Evolutionary conservation across 257 asterid genomes (phyloP).

Genomic region (Solanum boliviense): DNA sequence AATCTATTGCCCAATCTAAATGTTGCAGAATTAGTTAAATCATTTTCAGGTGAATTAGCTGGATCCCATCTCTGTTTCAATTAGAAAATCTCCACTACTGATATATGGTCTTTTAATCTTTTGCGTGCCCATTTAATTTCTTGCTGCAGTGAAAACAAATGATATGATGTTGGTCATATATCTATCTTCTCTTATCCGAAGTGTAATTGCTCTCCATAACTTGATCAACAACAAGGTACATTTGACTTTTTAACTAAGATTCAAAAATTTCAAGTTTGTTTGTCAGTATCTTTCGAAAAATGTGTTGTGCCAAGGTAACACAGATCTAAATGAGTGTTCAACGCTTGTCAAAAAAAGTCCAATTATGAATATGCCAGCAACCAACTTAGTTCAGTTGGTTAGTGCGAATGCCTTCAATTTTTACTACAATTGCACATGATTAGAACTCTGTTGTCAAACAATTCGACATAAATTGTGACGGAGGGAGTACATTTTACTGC

Average conservation of each 20-base stretch:
- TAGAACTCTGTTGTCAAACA: not conserved
- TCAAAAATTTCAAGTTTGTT: not conserved
- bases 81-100: not conserved
- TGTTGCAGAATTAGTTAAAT: slow-evolving; percentile 62
- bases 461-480: not conserved
- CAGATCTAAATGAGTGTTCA: not conserved
- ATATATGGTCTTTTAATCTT: not conserved
- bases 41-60: slow-evolving; percentile 61
- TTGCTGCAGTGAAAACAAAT: slow-evolving; percentile 73
- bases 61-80: not conserved
- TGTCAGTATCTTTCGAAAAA: not conserved
- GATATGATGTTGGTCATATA: slow-evolving; percentile 96
- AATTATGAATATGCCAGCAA: not conserved
- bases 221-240: slow-evolving; percentile 86
- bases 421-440: not conserved
- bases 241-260: not conserved
- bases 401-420: not conserved
- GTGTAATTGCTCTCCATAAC: slow-evolving; percentile 90
- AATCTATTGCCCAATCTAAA: slow-evolving; percentile 88
- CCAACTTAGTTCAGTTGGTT: not conserved
- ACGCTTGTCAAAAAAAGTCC: too few relatives aligned
- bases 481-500: not conserved
- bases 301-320: not conserved
- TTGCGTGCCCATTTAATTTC: not conserved
- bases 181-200: slow-evolving; percentile 82